Evolutionary conservation across 768 basidiomycete species (phyloP), one percentile per base, ranked within the genome.

Genomic region (Cyclocybe aegerita): DNA sequence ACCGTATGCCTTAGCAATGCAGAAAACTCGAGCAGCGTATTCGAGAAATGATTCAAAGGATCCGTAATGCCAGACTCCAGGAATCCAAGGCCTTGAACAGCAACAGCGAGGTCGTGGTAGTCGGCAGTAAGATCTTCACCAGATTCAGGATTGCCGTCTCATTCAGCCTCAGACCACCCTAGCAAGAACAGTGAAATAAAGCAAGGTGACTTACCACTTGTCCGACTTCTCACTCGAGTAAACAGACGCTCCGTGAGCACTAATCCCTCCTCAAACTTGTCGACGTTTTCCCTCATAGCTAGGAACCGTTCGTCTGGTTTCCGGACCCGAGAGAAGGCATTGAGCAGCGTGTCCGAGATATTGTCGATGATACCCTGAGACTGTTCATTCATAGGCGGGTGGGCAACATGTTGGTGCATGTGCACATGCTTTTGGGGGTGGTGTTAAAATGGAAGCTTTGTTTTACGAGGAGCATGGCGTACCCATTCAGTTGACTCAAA

Each of bases 401-500:
- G 91, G 5, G 95, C 93, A 46, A 91, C 76, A 61, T 97, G 93
- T 62, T 95, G 91, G 66, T 98, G 95, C 92, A 97, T 98, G 63
- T 89, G 85, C 17, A 98, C 95, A 61, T 92, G 90, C 96, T 98
- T 58, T 41, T 44, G 41, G 55, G 7, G 31, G 33, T 17, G 47
- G 17, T 37, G 43, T 43, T 40, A 45, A 42, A 57, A 38, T 37
- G 46, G 23, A 42, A 33, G 52, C 54, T 9, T 34, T 36, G 44
- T 23, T 23, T 23, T 5, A 48, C 10, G 23, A 29, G 14, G 23
- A 41, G 5, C 15, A 42, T 36, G 7, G 56, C 85, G 52, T 66
- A 95, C 96, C 97, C 97, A 99, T 95, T 99, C 97, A 32, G 91
- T 90, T 3, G 94, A 96, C 65, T 93, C 91, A 51, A 98, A 86